Evolutionary conservation across 176 grass and related monocot species (phyloP).

Genomic region (Cenchrus fungigraminus): DNA sequence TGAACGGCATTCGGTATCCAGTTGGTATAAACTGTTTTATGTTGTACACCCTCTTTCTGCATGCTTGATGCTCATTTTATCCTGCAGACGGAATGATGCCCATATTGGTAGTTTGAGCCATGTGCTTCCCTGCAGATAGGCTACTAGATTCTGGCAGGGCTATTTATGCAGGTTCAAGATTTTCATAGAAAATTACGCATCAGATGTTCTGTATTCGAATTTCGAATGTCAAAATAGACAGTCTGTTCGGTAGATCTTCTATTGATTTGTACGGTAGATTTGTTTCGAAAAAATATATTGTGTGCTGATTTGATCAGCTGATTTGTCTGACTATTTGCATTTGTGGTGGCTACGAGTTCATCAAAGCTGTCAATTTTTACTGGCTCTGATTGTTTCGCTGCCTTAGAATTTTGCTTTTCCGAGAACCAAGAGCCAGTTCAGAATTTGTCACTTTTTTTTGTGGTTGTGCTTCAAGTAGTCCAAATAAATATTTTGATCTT

Average conservation of each 20-base stretch:
- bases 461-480: too few species aligned
- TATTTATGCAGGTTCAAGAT: not conserved
- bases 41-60: not conserved
- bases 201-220: not conserved
- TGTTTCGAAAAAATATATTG: too few species aligned
- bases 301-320: too few species aligned
- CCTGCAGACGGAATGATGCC: not conserved
- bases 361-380: not conserved
- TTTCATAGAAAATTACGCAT: not conserved
- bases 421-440: not conserved
- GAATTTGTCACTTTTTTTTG: not conserved
- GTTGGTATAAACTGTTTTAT: not conserved
- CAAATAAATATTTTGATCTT: too few species aligned
- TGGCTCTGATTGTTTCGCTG: not conserved
- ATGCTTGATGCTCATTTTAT: conserved; percentile 10
- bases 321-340: not conserved
- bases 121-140: not conserved
- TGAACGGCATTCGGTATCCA: conserved; percentile 3
- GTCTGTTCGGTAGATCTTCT: too few species aligned
- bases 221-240: not conserved
- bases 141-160: not conserved
- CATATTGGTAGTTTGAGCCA: not conserved
- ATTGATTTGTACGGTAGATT: too few species aligned
- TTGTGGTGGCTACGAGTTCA: not conserved
- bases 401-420: not conserved